Percentiles rank a stretch among this genome's conserved stretches.
Evolutionary conservation across 805 yeast genomes (phyloP).

Genomic region (Peterozyma xylosa): DNA sequence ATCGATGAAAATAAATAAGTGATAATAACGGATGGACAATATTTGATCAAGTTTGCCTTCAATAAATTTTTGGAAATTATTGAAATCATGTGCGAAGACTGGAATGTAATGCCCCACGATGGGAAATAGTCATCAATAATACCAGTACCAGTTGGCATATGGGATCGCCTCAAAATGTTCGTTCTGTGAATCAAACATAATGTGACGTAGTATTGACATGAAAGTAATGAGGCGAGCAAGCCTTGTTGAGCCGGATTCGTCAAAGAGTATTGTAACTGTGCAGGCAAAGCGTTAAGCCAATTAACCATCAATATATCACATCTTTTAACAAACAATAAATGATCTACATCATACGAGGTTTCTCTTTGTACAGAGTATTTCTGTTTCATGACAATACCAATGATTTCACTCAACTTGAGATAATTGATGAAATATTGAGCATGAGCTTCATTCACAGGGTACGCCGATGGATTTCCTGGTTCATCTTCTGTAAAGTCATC

Average conservation of each 20-base stretch:
- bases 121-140: conserved; percentile 35
- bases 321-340: conserved; percentile 36
- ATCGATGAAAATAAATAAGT: conserved; percentile 4
- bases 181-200: conserved; percentile 66
- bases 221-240: conserved; percentile 49
- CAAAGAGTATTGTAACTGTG: conserved; percentile 53
- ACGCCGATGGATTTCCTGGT: conserved; percentile 31
- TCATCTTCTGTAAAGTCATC: conserved; percentile 57
- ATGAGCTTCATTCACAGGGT: conserved; percentile 38
- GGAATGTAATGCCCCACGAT: conserved; percentile 77
- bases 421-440: conserved; percentile 53
- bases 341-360: conserved; percentile 33
- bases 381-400: conserved; percentile 60
- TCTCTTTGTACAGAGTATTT: conserved; percentile 69
- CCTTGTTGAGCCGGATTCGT: conserved; percentile 45
- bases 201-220: conserved; percentile 67
- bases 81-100: conserved; percentile 71
- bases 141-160: neutral
- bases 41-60: conserved; percentile 38
- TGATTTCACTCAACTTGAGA: conserved; percentile 62
- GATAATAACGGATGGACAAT: conserved; percentile 51
- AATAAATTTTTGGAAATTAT: conserved; percentile 48
- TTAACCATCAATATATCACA: conserved; percentile 72
- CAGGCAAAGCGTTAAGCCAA: conserved; percentile 66
- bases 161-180: conserved; percentile 39